phyloP scores from a whole-genome alignment of 306 rosid genomes.

The Quercus suber region DNA sequence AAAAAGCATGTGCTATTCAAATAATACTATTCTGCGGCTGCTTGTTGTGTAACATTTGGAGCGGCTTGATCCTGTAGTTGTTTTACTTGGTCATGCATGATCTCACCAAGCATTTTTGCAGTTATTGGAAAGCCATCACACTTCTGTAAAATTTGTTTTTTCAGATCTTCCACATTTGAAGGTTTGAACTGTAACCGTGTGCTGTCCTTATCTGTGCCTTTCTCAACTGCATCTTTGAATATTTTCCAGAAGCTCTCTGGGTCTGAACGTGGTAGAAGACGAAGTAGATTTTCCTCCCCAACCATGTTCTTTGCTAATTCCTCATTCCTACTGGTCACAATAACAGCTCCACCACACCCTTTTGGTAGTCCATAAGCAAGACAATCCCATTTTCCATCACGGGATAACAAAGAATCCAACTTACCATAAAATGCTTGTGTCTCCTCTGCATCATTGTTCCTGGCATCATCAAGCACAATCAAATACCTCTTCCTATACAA shows the following conservation, averaged over 20 bases:
- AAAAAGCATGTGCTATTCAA: not conserved
- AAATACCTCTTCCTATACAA: slow-evolving; percentile 14
- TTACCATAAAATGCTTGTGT: not conserved
- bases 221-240: slow-evolving; percentile 6
- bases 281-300: slow-evolving; percentile 15
- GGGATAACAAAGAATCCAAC: not conserved
- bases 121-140: slow-evolving; percentile 19
- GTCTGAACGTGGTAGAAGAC: slow-evolving; percentile 6
- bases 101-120: slow-evolving; percentile 14
- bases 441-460: slow-evolving; percentile 14
- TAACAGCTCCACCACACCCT: slow-evolving; percentile 23
- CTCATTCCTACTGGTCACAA: slow-evolving; percentile 23
- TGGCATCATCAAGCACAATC: slow-evolving; percentile 27
- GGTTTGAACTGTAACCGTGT: not conserved
- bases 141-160: not conserved
- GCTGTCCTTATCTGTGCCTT: not conserved
- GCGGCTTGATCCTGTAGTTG: not conserved
- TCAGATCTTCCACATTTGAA: not conserved
- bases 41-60: not conserved
- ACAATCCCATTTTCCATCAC: not conserved
- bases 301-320: not conserved
- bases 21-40: too few relatives aligned
- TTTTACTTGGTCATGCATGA: not conserved
- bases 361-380: slow-evolving; percentile 18
- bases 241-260: slow-evolving; percentile 13